A percentile compares a stretch with the other conserved stretches of the same genome.
Conservation (phyloP, 1,139 yeast genomes). For the Entelexis paramagnoliae region DNA sequence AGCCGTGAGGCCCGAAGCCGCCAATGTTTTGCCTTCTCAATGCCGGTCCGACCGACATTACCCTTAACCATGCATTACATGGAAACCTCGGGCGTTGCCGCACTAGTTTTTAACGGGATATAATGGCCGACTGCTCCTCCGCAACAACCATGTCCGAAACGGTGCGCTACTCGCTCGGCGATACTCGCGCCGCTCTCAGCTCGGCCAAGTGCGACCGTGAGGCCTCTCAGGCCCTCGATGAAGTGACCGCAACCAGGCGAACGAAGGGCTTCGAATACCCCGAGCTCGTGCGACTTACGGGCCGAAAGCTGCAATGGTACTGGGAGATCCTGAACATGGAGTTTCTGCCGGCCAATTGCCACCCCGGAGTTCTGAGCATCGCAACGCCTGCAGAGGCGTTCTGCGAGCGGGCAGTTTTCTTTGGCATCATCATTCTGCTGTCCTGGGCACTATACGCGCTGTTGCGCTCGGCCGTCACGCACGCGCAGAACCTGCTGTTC, state of each 20-base stretch:
- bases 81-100: conserved; percentile 1
- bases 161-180: background rate
- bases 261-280: background rate
- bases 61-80: conserved; percentile 5
- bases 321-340: conserved; percentile 3
- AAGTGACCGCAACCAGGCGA: background rate
- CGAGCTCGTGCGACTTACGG: background rate
- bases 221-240: background rate
- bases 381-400: background rate
- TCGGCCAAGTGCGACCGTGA: background rate
- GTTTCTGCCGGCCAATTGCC: conserved; percentile 5
- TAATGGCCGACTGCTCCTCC: background rate
- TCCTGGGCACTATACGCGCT: background rate
- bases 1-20: background rate
- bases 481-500: background rate
- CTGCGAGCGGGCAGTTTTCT: background rate
- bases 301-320: background rate
- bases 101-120: background rate
- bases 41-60: background rate
- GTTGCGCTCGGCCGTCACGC: background rate
- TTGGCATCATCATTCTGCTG: background rate
- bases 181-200: background rate
- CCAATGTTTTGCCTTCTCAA: background rate
- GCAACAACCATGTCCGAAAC: background rate
- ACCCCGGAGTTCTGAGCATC: background rate